Conservation (phyloP, 2,329 filamentous ascomycete genomes). For the Clonostachys sp. region DNA sequence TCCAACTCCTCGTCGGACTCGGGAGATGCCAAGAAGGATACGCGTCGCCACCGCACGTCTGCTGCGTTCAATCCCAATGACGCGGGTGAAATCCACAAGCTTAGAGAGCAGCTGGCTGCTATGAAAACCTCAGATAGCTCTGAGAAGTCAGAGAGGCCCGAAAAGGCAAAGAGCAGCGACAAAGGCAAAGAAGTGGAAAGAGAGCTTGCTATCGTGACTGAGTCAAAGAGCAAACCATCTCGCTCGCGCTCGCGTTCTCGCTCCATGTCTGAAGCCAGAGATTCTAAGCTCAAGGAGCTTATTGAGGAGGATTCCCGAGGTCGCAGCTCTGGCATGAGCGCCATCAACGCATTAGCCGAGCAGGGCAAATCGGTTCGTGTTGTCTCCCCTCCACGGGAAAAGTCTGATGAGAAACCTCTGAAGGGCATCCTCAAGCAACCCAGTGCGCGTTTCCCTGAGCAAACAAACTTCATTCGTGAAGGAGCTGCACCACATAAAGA, state of each 20-base stretch:
- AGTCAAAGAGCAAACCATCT: neutral
- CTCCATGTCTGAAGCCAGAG: slow-evolving; percentile 1
- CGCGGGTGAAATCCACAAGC: slow-evolving; percentile 38
- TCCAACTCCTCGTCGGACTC: slow-evolving; percentile 29
- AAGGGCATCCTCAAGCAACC: slow-evolving; percentile 86
- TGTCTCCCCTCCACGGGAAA: slow-evolving; percentile 65
- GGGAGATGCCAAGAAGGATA: slow-evolving; percentile 27
- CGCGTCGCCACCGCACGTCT: slow-evolving; percentile 30
- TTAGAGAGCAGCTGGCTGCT: slow-evolving; percentile 45
- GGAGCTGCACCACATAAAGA: slow-evolving; percentile 94
- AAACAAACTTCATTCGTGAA: slow-evolving; percentile 77
- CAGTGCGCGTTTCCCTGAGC: slow-evolving; percentile 79
- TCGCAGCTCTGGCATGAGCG: slow-evolving; percentile 26
- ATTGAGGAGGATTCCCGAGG: slow-evolving; percentile 28
- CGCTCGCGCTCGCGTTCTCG: neutral
- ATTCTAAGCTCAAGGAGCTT: neutral
- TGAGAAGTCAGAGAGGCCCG: neutral
- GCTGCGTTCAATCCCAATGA: slow-evolving; percentile 49
- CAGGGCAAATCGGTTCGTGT: slow-evolving; percentile 53
- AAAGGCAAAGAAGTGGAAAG: neutral
- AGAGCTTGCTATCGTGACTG: neutral
- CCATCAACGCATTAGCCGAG: slow-evolving; percentile 11
- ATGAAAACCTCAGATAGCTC: slow-evolving; percentile 15
- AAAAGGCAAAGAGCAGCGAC: neutral
- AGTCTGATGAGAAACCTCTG: slow-evolving; percentile 62